Conservation (phyloP, 306 rosid genomes). For the Clitoria ternatea region DNA sequence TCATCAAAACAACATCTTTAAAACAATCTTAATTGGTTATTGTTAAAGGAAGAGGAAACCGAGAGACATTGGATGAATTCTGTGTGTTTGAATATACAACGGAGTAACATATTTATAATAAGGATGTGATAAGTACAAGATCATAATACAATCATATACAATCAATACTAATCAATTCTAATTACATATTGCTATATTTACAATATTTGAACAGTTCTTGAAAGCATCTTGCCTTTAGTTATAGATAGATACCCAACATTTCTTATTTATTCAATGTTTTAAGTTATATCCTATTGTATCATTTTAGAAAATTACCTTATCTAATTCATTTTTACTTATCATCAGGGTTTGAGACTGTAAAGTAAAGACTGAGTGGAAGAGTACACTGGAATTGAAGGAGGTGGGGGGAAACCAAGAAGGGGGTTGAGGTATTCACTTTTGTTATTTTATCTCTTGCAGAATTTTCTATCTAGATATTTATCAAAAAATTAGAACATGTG, state of each 20-base stretch:
- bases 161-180: too few relatives aligned
- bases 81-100: too few relatives aligned
- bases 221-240: constrained; percentile 1
- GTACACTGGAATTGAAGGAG: constrained; percentile 29
- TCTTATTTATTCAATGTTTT: constrained; percentile 13
- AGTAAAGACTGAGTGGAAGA: constrained; percentile 34
- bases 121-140: too few relatives aligned
- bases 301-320: not conserved
- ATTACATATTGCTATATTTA: too few relatives aligned
- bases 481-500: not conserved
- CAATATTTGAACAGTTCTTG: too few relatives aligned
- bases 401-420: constrained; percentile 23
- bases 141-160: too few relatives aligned
- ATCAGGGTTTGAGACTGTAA: constrained; percentile 36
- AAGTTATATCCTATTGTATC: constrained; percentile 1
- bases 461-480: not conserved
- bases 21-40: not conserved
- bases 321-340: constrained; percentile 13
- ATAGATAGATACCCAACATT: not conserved
- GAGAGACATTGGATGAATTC: too few relatives aligned
- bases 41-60: too few relatives aligned
- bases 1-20: not conserved
- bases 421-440: constrained; percentile 34
- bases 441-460: constrained; percentile 13
- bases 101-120: too few relatives aligned